These are phyloP conservation scores for Murraya paniculata DNA, from an alignment of 345 rosid species.

Conservation along the genomic window DNA sequence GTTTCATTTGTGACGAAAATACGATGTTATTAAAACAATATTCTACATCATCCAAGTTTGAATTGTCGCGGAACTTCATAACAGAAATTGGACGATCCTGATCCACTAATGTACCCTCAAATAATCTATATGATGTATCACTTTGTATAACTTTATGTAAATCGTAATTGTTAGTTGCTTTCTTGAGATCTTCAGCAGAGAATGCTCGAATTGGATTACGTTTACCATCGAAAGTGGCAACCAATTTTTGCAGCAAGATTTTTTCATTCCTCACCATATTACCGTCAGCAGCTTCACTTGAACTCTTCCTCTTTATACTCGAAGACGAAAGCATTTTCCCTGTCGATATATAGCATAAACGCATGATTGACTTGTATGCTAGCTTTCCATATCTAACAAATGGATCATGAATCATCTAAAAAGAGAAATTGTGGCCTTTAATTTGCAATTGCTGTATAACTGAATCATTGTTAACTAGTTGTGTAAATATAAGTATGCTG, in stretches of 20 bases:
- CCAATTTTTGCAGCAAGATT: background rate
- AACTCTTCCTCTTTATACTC: too few species aligned
- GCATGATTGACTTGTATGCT: too few species aligned
- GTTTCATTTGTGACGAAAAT: background rate
- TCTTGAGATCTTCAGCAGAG: constrained; percentile 16
- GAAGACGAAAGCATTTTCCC: too few species aligned
- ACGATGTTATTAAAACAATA: background rate
- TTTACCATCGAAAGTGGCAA: background rate
- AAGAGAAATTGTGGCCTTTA: too few species aligned
- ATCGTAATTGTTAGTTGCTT: constrained; percentile 11
- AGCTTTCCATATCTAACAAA: too few species aligned
- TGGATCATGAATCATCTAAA: too few species aligned
- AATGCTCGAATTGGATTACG: constrained; percentile 11
- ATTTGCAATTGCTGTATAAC: too few species aligned
- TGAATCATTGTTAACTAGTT: too few species aligned
- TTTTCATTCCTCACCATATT: background rate
- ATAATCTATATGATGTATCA: background rate
- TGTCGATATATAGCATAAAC: too few species aligned
- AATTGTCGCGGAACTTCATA: background rate
- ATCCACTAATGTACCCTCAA: background rate
- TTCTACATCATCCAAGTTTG: background rate
- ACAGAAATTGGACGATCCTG: background rate
- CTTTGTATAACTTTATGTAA: background rate
- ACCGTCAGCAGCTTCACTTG: too few species aligned
- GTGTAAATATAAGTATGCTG: too few species aligned